Conservation (phyloP, 306 rosid species). For the Adenanthera pavonina region DNA sequence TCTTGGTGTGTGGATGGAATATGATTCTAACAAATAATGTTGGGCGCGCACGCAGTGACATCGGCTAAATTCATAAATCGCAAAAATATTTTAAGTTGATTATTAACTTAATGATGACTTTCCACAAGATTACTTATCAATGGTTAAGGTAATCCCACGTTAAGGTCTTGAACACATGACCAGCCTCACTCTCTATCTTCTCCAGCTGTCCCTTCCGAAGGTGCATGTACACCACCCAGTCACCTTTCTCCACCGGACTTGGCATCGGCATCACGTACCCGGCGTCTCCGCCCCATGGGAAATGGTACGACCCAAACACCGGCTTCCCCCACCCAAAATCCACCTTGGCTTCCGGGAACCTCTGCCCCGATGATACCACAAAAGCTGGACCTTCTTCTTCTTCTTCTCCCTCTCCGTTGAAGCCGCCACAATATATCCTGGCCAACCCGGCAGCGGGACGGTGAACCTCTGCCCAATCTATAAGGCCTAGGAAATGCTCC, state of each 20-base stretch:
- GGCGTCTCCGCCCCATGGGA: constrained; percentile 70
- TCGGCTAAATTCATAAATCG: no score
- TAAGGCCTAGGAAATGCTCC: constrained; percentile 69
- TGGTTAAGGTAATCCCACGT: constrained; percentile 45
- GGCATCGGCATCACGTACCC: constrained; percentile 93
- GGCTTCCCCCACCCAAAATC: constrained; percentile 80
- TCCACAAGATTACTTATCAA: neutral
- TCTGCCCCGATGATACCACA: constrained; percentile 71
- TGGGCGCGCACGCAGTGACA: no score
- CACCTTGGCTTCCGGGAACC: constrained; percentile 56
- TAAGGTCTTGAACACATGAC: constrained; percentile 57
- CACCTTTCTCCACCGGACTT: constrained; percentile 57
- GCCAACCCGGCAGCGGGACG: constrained; percentile 52
- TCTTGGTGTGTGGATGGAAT: no score
- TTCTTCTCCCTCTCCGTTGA: neutral
- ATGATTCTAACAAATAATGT: no score
- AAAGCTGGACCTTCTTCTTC: constrained; percentile 52
- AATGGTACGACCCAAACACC: constrained; percentile 65
- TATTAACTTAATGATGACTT: no score
- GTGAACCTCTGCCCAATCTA: constrained; percentile 79
- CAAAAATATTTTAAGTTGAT: no score
- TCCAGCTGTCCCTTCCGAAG: constrained; percentile 47
- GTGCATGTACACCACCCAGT: constrained; percentile 82
- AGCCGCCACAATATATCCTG: constrained; percentile 43
- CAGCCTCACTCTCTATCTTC: constrained; percentile 53